Percentiles rank a stretch among this genome's conserved stretches.
Conservation (phyloP, 2,329 filamentous ascomycete genomes). For the Exophiala xenobiotica region DNA sequence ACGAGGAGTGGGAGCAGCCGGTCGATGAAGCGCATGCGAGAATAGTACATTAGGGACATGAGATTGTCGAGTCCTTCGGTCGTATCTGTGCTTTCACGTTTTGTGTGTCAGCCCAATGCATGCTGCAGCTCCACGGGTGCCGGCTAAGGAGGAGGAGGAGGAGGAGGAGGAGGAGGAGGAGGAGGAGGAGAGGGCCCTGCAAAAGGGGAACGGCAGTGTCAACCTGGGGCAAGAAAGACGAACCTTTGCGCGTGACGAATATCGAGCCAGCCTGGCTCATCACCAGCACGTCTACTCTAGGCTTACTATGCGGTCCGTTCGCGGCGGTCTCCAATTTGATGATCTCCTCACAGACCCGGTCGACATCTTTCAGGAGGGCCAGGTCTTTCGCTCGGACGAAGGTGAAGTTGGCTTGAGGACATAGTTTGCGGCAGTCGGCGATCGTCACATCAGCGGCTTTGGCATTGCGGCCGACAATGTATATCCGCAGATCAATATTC, state of each 20-base stretch:
- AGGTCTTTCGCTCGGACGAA: slow-evolving; percentile 38
- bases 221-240: no score
- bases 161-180: no score
- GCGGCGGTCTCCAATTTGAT: slow-evolving; percentile 29
- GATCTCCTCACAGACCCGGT: slow-evolving; percentile 35
- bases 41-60: slow-evolving; percentile 36
- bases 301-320: neutral
- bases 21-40: slow-evolving; percentile 34
- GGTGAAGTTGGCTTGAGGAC: slow-evolving; percentile 35
- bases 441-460: slow-evolving; percentile 33
- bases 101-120: neutral
- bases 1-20: slow-evolving; percentile 34
- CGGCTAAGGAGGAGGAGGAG: no score
- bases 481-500: slow-evolving; percentile 32
- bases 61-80: slow-evolving; percentile 35
- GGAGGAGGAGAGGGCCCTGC: no score
- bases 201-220: no score
- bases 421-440: slow-evolving; percentile 31
- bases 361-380: slow-evolving; percentile 38
- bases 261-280: slow-evolving; percentile 34
- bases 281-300: slow-evolving; percentile 39
- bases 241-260: slow-evolving; percentile 29
- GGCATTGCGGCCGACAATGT: slow-evolving; percentile 36
- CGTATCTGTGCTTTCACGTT: slow-evolving; percentile 30
- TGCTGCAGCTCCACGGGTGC: no score